Evolutionary conservation across 169 alveolate genomes (phyloP).

Genomic region (Pseudocohnilembus persalinus): DNA sequence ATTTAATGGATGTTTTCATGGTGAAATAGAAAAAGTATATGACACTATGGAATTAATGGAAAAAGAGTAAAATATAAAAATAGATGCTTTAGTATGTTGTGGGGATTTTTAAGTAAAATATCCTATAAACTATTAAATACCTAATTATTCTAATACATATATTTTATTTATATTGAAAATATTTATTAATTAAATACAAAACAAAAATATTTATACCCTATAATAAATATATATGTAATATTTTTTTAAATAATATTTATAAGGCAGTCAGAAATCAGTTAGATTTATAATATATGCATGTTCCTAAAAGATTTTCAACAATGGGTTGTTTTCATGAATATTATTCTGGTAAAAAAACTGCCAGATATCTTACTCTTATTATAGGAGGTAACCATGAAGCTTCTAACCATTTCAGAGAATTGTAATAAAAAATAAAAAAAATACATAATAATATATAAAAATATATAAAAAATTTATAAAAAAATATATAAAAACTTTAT

Average conservation of each 20-base stretch:
- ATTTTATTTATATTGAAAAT: no score
- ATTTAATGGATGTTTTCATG: conserved; percentile 97
- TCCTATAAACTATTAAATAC: background rate
- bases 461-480: no score
- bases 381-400: conserved; percentile 99
- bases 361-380: conserved; percentile 94
- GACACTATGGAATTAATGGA: conserved; percentile 75
- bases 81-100: conserved; percentile 93
- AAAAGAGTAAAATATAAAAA: conserved; percentile 73
- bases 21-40: conserved; percentile 90
- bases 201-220: no score
- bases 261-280: conserved; percentile 82
- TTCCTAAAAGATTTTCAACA: conserved; percentile 91
- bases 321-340: conserved; percentile 92
- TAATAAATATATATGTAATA: no score
- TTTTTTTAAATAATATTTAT: no score
- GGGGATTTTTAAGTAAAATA: conserved; percentile 94
- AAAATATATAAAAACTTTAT: no score
- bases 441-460: background rate
- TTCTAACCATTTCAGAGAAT: conserved; percentile 90
- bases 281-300: conserved; percentile 89
- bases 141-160: no score
- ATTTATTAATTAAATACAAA: no score
- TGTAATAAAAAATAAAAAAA: conserved; percentile 52
- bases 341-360: conserved; percentile 83